These are phyloP conservation scores for Piper betle DNA, from an alignment of 164 flowering plant genomes.

Conservation along the genomic window DNA sequence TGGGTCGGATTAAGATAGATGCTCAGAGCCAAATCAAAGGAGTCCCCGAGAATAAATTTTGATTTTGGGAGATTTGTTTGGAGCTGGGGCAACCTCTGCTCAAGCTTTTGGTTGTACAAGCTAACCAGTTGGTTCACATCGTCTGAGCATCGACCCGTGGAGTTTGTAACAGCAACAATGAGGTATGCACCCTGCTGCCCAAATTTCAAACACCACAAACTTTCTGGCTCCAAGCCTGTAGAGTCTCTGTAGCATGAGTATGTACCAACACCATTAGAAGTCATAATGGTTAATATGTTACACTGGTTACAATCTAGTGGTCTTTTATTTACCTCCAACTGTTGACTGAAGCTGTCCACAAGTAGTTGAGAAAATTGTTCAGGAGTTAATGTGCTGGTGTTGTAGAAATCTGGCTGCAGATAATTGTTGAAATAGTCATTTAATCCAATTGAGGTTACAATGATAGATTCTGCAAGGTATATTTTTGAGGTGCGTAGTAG, in stretches of 20 bases:
- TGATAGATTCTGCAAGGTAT: conserved; percentile 22
- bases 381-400: conserved; percentile 41
- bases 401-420: conserved; percentile 39
- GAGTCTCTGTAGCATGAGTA: neutral
- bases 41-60: too few species aligned
- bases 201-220: conserved; percentile 1
- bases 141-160: neutral
- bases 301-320: neutral
- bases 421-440: conserved; percentile 53
- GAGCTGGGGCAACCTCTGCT: neutral
- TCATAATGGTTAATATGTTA: neutral
- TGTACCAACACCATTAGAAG: neutral
- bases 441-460: conserved; percentile 23
- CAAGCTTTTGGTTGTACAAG: neutral
- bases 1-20: too few species aligned
- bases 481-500: neutral
- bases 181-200: conserved; percentile 1
- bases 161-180: neutral
- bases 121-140: neutral
- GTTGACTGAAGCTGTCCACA: conserved; percentile 36
- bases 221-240: neutral
- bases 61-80: too few species aligned
- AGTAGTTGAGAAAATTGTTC: conserved; percentile 56
- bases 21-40: too few species aligned
- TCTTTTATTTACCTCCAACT: conserved; percentile 21